These are phyloP conservation scores for Bocquillonia castaneifolia DNA, from an alignment of 441 rosid species.

Conservation along the genomic window DNA sequence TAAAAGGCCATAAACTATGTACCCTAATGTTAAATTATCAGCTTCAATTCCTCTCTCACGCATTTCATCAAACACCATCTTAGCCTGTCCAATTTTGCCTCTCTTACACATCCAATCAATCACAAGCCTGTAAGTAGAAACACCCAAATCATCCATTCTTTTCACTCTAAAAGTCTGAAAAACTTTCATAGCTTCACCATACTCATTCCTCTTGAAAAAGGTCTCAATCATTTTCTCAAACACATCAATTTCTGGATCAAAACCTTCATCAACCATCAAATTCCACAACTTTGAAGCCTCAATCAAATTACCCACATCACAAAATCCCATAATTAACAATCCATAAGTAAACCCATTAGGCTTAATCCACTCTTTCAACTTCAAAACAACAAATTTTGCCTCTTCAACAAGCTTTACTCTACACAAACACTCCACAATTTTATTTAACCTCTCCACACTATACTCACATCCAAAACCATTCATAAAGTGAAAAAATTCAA, in stretches of 20 bases:
- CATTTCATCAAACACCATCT: conserved; percentile 64
- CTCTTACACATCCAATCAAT: conserved; percentile 66
- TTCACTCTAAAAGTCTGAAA: conserved; percentile 47
- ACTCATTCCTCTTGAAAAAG: conserved; percentile 49
- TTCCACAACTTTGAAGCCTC: conserved; percentile 81
- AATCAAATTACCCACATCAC: conserved; percentile 56
- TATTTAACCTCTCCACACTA: conserved; percentile 44
- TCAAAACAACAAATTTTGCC: conserved; percentile 51
- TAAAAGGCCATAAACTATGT: conserved; percentile 51
- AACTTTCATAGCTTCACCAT: conserved; percentile 62
- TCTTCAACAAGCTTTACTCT: conserved; percentile 52
- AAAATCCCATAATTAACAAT: conserved; percentile 55
- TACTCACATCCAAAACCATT: conserved; percentile 46
- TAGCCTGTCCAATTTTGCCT: conserved; percentile 45
- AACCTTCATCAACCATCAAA: conserved; percentile 64
- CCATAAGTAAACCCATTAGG: conserved; percentile 55
- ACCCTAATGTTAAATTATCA: conserved; percentile 45
- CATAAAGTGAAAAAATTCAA: conserved; percentile 56
- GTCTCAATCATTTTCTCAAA: conserved; percentile 61
- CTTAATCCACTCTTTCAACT: conserved; percentile 48
- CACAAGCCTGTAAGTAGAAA: conserved; percentile 60
- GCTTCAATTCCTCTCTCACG: conserved; percentile 44
- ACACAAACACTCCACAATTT: conserved; percentile 50
- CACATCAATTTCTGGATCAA: conserved; percentile 44
- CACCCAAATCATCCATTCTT: conserved; percentile 46